Base-by-base conservation (phyloP, 2,329 filamentous ascomycete species). In the Fusarium illudens region DNA sequence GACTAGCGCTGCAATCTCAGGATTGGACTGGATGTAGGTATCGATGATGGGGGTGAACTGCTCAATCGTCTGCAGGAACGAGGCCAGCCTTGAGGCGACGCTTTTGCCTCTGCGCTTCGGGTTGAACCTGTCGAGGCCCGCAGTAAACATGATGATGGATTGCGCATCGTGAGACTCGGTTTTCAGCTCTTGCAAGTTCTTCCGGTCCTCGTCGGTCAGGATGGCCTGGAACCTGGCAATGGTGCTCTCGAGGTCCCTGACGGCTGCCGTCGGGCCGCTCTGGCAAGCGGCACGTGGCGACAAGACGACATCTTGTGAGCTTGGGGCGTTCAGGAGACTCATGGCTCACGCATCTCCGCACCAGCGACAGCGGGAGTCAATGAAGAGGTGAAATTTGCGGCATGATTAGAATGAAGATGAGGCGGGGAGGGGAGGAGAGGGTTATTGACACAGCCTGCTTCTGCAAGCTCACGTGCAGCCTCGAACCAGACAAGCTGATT, bases 61-160 rank as follows among this genome's bases (percentile, higher is more conserved):
- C 4, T 66, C 32, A 6, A 70, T 63, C 0, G 58, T 70, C 9
- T 71, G 64, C 1, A 71, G 48, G 3, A 71, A 66, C 0, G 67
- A 57, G 0, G 67, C 58, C 0, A 71, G 3, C 11, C 62, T 49
- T 0, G 68, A 60, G 0, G 68, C 68, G 1, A 70, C 46, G 2
- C 67, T 71, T 25, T 61, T 68, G 0, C 67, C 68, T 25, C 67
- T 17, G 0, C 68, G 19, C 0, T 48, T 64, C 1, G 34, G n/a
- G 1, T 70, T 64, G 0, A 62, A 15, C 3, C 22, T 13, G 9
- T 71, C 68, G 0, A 71, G 15, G 4, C 61, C 42, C 1, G 64
- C 67, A 0, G 68, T 71, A 2, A 71, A 71, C 0, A 15, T 58
- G 1, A 71, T 63, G 7, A 71, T 66, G 2, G 61, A 63, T 6